Conservation (phyloP, 2,329 filamentous ascomycete genomes). For the Daldinia sp. region DNA sequence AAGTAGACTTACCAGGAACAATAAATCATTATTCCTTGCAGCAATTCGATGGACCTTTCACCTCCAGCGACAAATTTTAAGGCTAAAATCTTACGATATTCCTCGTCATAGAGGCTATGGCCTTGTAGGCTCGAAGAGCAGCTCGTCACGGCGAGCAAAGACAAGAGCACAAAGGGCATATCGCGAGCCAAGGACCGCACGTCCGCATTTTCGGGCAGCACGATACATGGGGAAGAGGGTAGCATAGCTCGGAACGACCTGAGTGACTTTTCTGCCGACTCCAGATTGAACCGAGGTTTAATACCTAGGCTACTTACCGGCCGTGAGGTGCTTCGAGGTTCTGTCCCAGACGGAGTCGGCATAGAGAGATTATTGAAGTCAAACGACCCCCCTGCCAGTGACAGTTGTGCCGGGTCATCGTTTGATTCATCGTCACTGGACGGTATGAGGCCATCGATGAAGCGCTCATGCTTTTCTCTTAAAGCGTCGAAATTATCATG, state of each 20-base stretch:
- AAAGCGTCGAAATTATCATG: constrained; percentile 58
- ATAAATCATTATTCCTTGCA: constrained; percentile 70
- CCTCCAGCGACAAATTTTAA: constrained; percentile 68
- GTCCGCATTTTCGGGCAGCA: constrained; percentile 56
- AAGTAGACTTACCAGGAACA: constrained; percentile 62
- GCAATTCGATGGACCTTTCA: constrained; percentile 67
- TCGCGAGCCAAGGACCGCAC: constrained; percentile 59
- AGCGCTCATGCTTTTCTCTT: constrained; percentile 57
- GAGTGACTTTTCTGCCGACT: constrained; percentile 63
- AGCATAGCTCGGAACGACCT: constrained; percentile 57
- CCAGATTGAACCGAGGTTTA: constrained; percentile 67
- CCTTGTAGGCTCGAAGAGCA: constrained; percentile 62
- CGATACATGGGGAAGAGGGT: constrained; percentile 59
- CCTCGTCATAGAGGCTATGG: constrained; percentile 67
- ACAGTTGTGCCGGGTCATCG: constrained; percentile 23
- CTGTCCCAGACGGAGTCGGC: constrained; percentile 47
- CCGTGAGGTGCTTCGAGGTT: constrained; percentile 47
- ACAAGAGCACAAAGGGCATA: constrained; percentile 66
- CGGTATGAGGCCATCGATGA: constrained; percentile 58
- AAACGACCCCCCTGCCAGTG: constrained; percentile 37
- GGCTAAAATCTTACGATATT: constrained; percentile 68
- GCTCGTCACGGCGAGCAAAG: constrained; percentile 65
- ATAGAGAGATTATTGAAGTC: constrained; percentile 48
- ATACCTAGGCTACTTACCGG: constrained; percentile 57
- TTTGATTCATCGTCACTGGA: constrained; percentile 44